Conservation (phyloP, 2,329 filamentous ascomycete species). For the Hypocrella siamensis region DNA sequence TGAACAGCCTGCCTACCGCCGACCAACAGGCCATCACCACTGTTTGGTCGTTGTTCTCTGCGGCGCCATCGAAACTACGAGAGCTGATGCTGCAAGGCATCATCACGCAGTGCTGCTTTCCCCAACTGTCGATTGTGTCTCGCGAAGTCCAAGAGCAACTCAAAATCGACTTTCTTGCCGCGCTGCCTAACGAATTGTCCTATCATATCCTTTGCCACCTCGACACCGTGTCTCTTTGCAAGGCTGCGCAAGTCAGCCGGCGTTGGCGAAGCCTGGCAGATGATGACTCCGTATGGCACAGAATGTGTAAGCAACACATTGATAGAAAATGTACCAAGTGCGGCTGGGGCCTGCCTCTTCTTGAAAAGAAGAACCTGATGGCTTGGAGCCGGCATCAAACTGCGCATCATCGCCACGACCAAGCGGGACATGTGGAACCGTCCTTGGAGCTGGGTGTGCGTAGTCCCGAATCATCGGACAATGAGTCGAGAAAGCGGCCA, state of each 20-base stretch:
- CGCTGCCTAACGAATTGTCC: slow-evolving; percentile 76
- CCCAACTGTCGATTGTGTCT: slow-evolving; percentile 85
- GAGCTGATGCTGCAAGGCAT: slow-evolving; percentile 95
- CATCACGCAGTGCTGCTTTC: slow-evolving; percentile 92
- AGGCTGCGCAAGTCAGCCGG: slow-evolving; percentile 84
- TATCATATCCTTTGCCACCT: slow-evolving; percentile 89
- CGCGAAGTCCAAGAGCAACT: slow-evolving; percentile 85
- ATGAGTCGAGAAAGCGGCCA: slow-evolving; percentile 18
- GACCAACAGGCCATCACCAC: slow-evolving; percentile 95
- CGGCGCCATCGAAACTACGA: slow-evolving; percentile 81
- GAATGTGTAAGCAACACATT: slow-evolving; percentile 96
- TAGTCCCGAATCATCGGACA: slow-evolving; percentile 5
- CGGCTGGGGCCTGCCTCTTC: slow-evolving; percentile 79
- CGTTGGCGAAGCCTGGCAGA: slow-evolving; percentile 85
- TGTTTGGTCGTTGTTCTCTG: slow-evolving; percentile 95
- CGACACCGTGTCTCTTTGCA: slow-evolving; percentile 87
- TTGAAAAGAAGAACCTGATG: slow-evolving; percentile 76
- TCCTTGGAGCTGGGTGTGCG: slow-evolving; percentile 10
- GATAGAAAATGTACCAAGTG: slow-evolving; percentile 89
- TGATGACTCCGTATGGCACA: slow-evolving; percentile 91
- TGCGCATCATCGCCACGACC: slow-evolving; percentile 6
- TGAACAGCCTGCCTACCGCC: slow-evolving; percentile 63
- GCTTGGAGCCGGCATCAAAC: slow-evolving; percentile 71
- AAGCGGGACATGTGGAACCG: slow-evolving; percentile 6
- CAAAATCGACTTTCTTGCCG: slow-evolving; percentile 89